Conservation (phyloP, 106 monocot species). For the Ottelia alismoides region DNA sequence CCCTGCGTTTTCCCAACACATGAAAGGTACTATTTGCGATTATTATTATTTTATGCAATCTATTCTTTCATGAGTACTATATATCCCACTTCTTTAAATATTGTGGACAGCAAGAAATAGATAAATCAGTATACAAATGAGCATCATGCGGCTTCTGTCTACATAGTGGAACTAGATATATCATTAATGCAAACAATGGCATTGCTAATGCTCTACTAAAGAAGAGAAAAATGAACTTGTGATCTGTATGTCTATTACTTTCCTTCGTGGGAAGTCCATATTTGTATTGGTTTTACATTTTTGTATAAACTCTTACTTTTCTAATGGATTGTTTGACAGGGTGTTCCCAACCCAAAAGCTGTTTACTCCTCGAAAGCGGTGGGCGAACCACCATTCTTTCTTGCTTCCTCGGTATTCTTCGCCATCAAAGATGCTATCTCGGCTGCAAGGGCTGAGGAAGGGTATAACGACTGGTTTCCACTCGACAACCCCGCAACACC, state of each 20-base stretch:
- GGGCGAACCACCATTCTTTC: slow-evolving; percentile 94
- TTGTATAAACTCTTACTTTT: background rate
- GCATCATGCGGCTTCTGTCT: too few relatives aligned
- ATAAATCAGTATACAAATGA: too few relatives aligned
- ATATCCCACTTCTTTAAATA: too few relatives aligned
- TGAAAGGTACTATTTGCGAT: too few relatives aligned
- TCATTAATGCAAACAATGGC: background rate
- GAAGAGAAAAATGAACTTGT: too few relatives aligned
- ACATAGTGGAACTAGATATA: background rate
- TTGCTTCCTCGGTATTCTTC: slow-evolving; percentile 70
- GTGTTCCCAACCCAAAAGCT: slow-evolving; percentile 69
- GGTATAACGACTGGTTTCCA: slow-evolving; percentile 59
- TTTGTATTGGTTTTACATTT: background rate
- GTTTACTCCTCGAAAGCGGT: slow-evolving; percentile 96
- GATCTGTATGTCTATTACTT: background rate
- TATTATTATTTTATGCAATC: too few relatives aligned
- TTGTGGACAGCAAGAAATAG: too few relatives aligned
- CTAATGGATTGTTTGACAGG: slow-evolving; percentile 26
- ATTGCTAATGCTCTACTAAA: too few relatives aligned
- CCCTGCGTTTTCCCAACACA: too few relatives aligned
- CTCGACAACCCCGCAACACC: slow-evolving; percentile 92
- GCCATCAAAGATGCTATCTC: slow-evolving; percentile 86
- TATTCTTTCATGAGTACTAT: too few relatives aligned
- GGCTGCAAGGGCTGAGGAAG: slow-evolving; percentile 76
- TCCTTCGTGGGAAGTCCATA: background rate